Percentiles rank a stretch among this genome's conserved stretches.
phyloP scores from a whole-genome alignment of 2,329 filamentous ascomycete species.

The Aspergillus persii region DNA sequence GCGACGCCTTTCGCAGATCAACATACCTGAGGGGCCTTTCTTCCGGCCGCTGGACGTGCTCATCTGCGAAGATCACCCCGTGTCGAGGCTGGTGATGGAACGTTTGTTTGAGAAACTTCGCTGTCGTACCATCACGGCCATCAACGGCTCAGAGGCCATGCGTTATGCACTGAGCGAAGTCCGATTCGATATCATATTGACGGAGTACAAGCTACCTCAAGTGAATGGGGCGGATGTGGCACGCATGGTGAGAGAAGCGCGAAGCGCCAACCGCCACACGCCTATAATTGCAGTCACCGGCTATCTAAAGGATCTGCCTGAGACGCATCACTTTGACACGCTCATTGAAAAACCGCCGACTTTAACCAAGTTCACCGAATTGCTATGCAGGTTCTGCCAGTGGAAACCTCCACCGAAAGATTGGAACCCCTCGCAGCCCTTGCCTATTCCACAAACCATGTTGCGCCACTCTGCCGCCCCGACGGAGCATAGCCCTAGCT shows the following conservation, averaged over 20 bases:
- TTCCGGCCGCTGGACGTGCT: conserved; percentile 91
- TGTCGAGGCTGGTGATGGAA: conserved; percentile 98
- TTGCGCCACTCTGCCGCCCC: conserved; percentile 63
- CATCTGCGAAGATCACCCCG: conserved; percentile 96
- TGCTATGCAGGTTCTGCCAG: conserved; percentile 81
- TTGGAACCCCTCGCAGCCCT: conserved; percentile 49
- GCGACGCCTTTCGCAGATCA: conserved; percentile 88
- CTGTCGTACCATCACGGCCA: conserved; percentile 88
- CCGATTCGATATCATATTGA: conserved; percentile 98
- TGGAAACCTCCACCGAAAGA: conserved; percentile 79
- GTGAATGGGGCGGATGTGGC: conserved; percentile 95
- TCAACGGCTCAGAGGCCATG: conserved; percentile 86
- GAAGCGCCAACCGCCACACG: conserved; percentile 90
- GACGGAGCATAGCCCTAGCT: conserved; percentile 77
- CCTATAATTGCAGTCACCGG: conserved; percentile 96
- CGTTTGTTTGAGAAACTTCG: conserved; percentile 91
- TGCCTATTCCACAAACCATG: conserved; percentile 60
- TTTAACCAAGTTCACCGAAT: conserved; percentile 83
- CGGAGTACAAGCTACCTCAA: conserved; percentile 92
- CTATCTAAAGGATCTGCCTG: conserved; percentile 94
- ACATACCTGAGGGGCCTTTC: conserved; percentile 74
- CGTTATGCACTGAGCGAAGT: conserved; percentile 94
- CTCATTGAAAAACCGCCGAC: conserved; percentile 97
- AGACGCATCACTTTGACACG: conserved; percentile 92
- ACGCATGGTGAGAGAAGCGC: conserved; percentile 95